Evolutionary conservation across 495 filamentous ascomycete species (phyloP), one percentile per base, ranked within the genome.

Genomic region (Daldinia grandis): DNA sequence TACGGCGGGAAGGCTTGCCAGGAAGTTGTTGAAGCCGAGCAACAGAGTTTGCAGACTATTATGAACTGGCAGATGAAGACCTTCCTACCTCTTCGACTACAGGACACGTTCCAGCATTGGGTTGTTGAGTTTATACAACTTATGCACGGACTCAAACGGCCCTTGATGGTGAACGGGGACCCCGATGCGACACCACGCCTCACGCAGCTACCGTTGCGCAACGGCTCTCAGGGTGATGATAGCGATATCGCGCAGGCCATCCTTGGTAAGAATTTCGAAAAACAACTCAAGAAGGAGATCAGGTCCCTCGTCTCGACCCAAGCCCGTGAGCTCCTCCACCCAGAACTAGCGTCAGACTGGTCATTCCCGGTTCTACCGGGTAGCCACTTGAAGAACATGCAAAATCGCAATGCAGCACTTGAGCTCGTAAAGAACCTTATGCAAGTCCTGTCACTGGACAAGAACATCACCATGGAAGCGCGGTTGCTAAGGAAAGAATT

Each of bases 41-140:
- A 92, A 31, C 94, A 98, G 77, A 83, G 87, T n/a, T 85, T 99
- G 19, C 92, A 97, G 69, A 95, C 90, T 37, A 89, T 98, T 77
- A 98, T 98, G 95, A 92, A 97, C 77, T 99, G 96, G 96, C 96
- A 98, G 78, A 89, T 98, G 65, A 90, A 86, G 61, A 93, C 92
- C 5, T 97, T 97, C 81, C 81, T 99, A 7, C 95, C 95, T 1
- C 68, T 83, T 6, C 87, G 90, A 15, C 87, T 98, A 72, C 93
- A 98, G 74, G 86, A 88, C 19, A 86, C 90, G 60, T 98, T 99
- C 85, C 87, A 94, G 71, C 90, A 98, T 73, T 97, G 93, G 91
- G 86, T 97, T 15, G 87, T 97, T 50, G 94, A 98, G 78, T 98
- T 97, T 80, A 92, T 98, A 70, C 90, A 97, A 70, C 84, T 97